Conservation (phyloP, 371 early-diverging fungal species). For the Rhizopus microsporus region DNA sequence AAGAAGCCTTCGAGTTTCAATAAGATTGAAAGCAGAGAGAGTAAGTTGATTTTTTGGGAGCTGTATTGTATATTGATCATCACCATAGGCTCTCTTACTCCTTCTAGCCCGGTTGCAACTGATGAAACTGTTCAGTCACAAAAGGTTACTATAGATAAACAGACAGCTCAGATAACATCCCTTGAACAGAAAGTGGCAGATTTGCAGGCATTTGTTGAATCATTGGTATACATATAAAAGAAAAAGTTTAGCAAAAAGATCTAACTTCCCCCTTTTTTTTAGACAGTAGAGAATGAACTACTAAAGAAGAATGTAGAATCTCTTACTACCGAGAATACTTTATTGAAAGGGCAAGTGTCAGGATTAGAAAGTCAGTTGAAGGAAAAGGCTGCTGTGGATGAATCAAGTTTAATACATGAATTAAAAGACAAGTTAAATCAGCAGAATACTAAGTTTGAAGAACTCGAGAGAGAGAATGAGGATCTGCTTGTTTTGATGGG, state of each 20-base stretch:
- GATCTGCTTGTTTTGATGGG: constrained; percentile 88
- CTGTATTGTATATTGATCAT: not conserved
- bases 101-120: constrained; percentile 19
- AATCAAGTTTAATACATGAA: constrained; percentile 14
- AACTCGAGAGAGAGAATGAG: constrained; percentile 84
- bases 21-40: constrained; percentile 18
- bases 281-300: not conserved
- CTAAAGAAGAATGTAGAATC: constrained; percentile 6
- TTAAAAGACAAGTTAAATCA: constrained; percentile 30
- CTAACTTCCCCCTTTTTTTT: not conserved
- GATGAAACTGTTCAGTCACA: constrained; percentile 46
- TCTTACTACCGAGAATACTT: constrained; percentile 8
- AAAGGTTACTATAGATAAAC: constrained; percentile 47
- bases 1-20: constrained; percentile 38
- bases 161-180: constrained; percentile 37
- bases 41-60: not conserved
- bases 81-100: constrained; percentile 19
- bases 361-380: constrained; percentile 10
- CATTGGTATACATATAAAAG: constrained; percentile 23
- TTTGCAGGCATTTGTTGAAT: constrained; percentile 23
- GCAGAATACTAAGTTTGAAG: constrained; percentile 35
- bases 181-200: constrained; percentile 33
- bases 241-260: not conserved
- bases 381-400: not conserved
- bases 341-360: constrained; percentile 11